phyloP scores from a whole-genome alignment of 805 yeast genomes.

The Jamesozyma spencerorum region DNA sequence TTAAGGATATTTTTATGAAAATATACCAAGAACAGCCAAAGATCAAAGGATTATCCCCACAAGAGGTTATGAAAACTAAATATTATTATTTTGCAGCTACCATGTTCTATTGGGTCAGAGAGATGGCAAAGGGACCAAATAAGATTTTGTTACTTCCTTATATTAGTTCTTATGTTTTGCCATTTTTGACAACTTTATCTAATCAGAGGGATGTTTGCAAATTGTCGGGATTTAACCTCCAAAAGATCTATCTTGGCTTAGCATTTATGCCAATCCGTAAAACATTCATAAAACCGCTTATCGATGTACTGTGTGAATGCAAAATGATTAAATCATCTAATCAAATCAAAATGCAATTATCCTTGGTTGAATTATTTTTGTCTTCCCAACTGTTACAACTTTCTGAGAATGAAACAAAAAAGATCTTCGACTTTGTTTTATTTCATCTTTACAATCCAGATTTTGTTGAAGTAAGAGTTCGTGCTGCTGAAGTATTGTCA shows the following conservation, averaged over 20 bases:
- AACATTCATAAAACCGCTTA: neutral
- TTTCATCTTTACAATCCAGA: constrained; percentile 46
- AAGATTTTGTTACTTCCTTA: constrained; percentile 46
- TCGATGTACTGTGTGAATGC: neutral
- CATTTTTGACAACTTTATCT: constrained; percentile 56
- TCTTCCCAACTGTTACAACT: constrained; percentile 57
- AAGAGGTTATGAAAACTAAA: constrained; percentile 47
- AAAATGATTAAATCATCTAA: constrained; percentile 36
- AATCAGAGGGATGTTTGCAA: constrained; percentile 75
- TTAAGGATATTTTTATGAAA: constrained; percentile 38
- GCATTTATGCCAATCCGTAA: constrained; percentile 41
- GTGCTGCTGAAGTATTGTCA: constrained; percentile 65
- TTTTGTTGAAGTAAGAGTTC: constrained; percentile 66
- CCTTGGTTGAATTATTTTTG: constrained; percentile 61
- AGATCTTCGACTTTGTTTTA: constrained; percentile 42
- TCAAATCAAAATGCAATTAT: constrained; percentile 58
- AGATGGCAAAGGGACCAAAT: constrained; percentile 44
- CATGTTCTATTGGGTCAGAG: constrained; percentile 48
- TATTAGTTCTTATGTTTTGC: constrained; percentile 46
- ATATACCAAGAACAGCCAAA: constrained; percentile 35
- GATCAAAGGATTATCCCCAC: constrained; percentile 36
- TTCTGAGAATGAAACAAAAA: constrained; percentile 36
- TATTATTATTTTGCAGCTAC: constrained; percentile 62
- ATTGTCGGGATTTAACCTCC: constrained; percentile 50
- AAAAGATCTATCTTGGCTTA: constrained; percentile 36